A percentile compares a stretch with the other conserved stretches of the same genome.
These are phyloP conservation scores for Candida lessepsii DNA, from an alignment of 805 yeast species.

Conservation along the genomic window DNA sequence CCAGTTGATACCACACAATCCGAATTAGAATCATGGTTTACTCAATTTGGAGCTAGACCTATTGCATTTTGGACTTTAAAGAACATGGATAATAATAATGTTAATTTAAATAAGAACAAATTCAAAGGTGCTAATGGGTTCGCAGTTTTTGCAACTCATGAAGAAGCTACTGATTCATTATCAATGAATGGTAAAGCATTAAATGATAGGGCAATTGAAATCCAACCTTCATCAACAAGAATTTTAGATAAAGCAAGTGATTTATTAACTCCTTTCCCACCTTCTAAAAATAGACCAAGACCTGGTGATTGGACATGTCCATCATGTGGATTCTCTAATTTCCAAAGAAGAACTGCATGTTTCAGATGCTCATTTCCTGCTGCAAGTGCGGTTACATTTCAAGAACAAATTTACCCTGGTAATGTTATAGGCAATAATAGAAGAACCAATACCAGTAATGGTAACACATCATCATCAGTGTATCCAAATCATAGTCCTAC, in stretches of 20 bases:
- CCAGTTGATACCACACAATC: slow-evolving; percentile 87
- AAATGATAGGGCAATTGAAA: slow-evolving; percentile 74
- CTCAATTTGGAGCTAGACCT: slow-evolving; percentile 82
- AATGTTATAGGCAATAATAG: slow-evolving; percentile 9
- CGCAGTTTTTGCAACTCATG: slow-evolving; percentile 81
- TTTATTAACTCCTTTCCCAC: slow-evolving; percentile 79
- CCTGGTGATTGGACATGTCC: slow-evolving; percentile 99
- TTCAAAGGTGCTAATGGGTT: slow-evolving; percentile 62
- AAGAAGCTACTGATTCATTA: slow-evolving; percentile 78
- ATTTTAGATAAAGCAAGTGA: slow-evolving; percentile 83
- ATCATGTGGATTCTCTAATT: slow-evolving; percentile 90
- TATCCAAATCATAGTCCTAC: slow-evolving; percentile 9
- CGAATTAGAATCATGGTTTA: slow-evolving; percentile 88
- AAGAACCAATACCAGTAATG: slow-evolving; percentile 12
- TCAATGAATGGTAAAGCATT: slow-evolving; percentile 75
- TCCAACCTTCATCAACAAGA: slow-evolving; percentile 78
- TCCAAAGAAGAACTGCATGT: slow-evolving; percentile 91
- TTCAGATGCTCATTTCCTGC: slow-evolving; percentile 91
- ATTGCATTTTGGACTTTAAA: slow-evolving; percentile 86
- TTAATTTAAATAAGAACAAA: slow-evolving; percentile 19
- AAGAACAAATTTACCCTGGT: slow-evolving; percentile 51
- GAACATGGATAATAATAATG: slow-evolving; percentile 37
- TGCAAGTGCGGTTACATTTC: slow-evolving; percentile 65
- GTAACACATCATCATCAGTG: neutral
- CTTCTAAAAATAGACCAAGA: slow-evolving; percentile 80